phyloP scores from a whole-genome alignment of 495 filamentous ascomycete species.

The Talaromyces thailandensis region DNA sequence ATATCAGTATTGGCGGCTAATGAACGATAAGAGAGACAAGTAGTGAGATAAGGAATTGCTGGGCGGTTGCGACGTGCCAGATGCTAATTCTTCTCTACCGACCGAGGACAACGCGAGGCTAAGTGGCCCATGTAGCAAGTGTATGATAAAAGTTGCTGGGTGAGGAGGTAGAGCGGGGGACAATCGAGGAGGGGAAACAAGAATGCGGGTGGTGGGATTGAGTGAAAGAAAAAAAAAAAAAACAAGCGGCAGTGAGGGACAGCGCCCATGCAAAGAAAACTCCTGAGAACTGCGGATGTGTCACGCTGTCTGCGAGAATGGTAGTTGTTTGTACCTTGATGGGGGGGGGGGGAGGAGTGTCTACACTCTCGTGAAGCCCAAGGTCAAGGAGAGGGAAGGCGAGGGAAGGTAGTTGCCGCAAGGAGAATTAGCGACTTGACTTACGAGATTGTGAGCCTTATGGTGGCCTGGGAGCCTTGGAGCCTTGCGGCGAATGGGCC shows the following conservation, averaged over 20 bases:
- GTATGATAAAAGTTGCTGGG: conserved; percentile 8
- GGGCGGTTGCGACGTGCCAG: background rate
- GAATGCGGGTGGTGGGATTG: conserved; percentile 7
- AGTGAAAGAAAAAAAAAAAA: too few relatives aligned
- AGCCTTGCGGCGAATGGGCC: background rate
- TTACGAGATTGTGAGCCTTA: background rate
- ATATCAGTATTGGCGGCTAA: conserved; percentile 20
- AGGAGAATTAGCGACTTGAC: conserved; percentile 1
- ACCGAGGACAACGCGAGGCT: background rate
- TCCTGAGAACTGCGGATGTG: background rate
- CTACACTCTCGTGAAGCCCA: background rate
- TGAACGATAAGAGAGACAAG: background rate
- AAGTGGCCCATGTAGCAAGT: background rate
- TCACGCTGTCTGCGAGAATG: background rate
- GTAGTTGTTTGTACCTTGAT: background rate
- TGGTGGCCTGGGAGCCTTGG: background rate
- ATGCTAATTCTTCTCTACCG: background rate
- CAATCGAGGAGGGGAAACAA: conserved; percentile 15
- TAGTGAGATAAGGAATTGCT: background rate
- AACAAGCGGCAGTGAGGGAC: background rate
- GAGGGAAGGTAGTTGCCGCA: conserved; percentile 3
- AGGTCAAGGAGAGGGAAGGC: background rate
- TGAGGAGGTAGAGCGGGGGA: conserved; percentile 7
- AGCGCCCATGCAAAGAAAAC: background rate
- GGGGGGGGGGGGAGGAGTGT: too few relatives aligned